A percentile compares a stretch with the other conserved stretches of the same genome.
Conservation (phyloP, 768 basidiomycete genomes). For the Lactifluus volemus region DNA sequence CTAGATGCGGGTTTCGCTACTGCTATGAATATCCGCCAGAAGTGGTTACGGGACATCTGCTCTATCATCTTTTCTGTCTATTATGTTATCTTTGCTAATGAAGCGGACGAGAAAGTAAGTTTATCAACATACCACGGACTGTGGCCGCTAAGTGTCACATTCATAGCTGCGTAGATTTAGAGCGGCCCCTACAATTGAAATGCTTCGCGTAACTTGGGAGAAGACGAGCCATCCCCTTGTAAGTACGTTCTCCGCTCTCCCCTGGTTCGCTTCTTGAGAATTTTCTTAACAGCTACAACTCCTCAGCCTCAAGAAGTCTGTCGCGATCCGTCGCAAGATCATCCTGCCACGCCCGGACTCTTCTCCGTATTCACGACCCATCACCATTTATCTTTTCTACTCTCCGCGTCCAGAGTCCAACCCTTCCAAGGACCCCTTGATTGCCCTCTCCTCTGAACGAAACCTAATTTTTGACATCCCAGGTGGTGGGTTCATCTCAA, state of each 20-base stretch:
- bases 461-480: conserved; percentile 91
- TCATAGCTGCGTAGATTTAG: conserved; percentile 79
- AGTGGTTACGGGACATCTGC: conserved; percentile 83
- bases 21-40: conserved; percentile 85
- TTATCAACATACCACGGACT: background rate
- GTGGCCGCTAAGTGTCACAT: background rate
- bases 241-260: conserved; percentile 21
- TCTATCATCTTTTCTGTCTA: conserved; percentile 82
- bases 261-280: conserved; percentile 9
- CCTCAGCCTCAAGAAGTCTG: conserved; percentile 46
- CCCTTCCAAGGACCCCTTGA: conserved; percentile 34
- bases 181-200: conserved; percentile 91
- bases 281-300: conserved; percentile 50
- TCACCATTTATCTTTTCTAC: conserved; percentile 80
- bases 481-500: conserved; percentile 94
- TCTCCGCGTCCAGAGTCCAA: conserved; percentile 57
- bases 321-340: conserved; percentile 65
- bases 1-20: conserved; percentile 97
- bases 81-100: conserved; percentile 82
- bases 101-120: conserved; percentile 93
- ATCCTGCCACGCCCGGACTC: conserved; percentile 72
- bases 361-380: conserved; percentile 73
- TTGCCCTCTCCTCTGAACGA: conserved; percentile 22
- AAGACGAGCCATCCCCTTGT: conserved; percentile 94
- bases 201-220: conserved; percentile 94